A percentile compares a stretch with the other conserved stretches of the same genome.
Evolutionary conservation across 2,329 filamentous ascomycete genomes (phyloP).

Genomic region (Cladorrhinum sp.): DNA sequence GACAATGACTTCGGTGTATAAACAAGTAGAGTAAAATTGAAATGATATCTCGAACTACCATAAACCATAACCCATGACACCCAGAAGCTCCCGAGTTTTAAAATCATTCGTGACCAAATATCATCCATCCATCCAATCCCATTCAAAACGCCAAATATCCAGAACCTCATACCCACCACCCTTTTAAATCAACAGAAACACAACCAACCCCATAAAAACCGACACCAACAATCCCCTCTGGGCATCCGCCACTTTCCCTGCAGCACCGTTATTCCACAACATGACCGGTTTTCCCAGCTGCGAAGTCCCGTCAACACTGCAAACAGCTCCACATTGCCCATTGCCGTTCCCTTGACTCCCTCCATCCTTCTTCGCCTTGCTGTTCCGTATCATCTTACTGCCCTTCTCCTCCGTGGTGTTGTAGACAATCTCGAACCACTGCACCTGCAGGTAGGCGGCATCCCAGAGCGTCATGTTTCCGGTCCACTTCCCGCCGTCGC

Average conservation of each 20-base stretch:
- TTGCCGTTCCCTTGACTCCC: conserved; percentile 3
- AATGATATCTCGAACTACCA: no score
- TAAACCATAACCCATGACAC: no score
- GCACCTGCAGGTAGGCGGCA: conserved; percentile 55
- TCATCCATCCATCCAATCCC: no score
- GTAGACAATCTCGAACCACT: conserved; percentile 62
- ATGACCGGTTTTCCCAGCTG: conserved; percentile 40
- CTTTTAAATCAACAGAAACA: conserved; percentile 7
- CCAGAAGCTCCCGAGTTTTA: no score
- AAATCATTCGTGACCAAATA: neutral
- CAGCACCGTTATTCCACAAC: conserved; percentile 27
- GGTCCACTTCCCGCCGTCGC: conserved; percentile 58
- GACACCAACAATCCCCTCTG: conserved; percentile 18
- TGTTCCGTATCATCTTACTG: neutral
- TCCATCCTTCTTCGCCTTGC: neutral
- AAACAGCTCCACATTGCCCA: conserved; percentile 29
- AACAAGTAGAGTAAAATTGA: no score
- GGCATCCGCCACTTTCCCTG: neutral
- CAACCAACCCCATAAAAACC: conserved; percentile 2
- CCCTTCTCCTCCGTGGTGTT: conserved; percentile 36
- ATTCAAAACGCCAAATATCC: no score
- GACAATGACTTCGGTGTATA: no score
- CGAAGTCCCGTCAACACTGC: conserved; percentile 37
- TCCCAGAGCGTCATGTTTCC: conserved; percentile 53
- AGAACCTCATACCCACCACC: neutral